A percentile compares a stretch with the other conserved stretches of the same genome.
phyloP scores from a whole-genome alignment of 1,139 yeast species.

The Lodderomyces pseudojiufengensis region DNA sequence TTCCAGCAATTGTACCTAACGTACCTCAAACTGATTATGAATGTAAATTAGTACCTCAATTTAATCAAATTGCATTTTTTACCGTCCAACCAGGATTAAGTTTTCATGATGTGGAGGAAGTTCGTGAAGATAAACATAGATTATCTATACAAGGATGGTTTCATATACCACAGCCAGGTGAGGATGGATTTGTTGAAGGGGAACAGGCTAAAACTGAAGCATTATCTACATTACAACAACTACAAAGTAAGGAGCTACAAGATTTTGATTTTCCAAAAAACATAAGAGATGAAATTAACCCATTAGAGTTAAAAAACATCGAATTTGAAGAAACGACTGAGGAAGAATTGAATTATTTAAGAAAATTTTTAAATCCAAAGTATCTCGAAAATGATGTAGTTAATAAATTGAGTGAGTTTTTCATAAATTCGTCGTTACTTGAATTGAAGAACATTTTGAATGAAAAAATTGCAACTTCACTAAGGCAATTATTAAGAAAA shows the following conservation, averaged over 20 bases:
- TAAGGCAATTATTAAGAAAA: conserved; percentile 47
- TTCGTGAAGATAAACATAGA: conserved; percentile 82
- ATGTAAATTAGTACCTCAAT: conserved; percentile 77
- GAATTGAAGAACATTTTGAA: conserved; percentile 65
- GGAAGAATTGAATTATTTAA: conserved; percentile 35
- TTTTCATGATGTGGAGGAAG: conserved; percentile 98
- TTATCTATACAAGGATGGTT: conserved; percentile 98
- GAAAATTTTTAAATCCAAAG: conserved; percentile 52
- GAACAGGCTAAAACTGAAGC: conserved; percentile 77
- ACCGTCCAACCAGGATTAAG: conserved; percentile 94
- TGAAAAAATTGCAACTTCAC: conserved; percentile 44
- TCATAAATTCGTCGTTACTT: conserved; percentile 65
- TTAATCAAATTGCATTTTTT: conserved; percentile 94
- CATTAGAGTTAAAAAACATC: conserved; percentile 25
- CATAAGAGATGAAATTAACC: conserved; percentile 31
- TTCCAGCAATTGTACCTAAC: conserved; percentile 82
- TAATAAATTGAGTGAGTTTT: conserved; percentile 43
- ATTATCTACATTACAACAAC: conserved; percentile 72
- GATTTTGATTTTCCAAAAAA: conserved; percentile 81
- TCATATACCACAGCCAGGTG: conserved; percentile 93
- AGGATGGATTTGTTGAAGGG: conserved; percentile 75
- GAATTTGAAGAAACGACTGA: conserved; percentile 20
- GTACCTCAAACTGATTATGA: conserved; percentile 81
- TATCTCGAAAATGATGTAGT: conserved; percentile 34
- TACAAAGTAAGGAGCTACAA: conserved; percentile 71